Base-by-base conservation (phyloP, 2,329 filamentous ascomycete species). In the Scopulariopsis brevicaulis region DNA sequence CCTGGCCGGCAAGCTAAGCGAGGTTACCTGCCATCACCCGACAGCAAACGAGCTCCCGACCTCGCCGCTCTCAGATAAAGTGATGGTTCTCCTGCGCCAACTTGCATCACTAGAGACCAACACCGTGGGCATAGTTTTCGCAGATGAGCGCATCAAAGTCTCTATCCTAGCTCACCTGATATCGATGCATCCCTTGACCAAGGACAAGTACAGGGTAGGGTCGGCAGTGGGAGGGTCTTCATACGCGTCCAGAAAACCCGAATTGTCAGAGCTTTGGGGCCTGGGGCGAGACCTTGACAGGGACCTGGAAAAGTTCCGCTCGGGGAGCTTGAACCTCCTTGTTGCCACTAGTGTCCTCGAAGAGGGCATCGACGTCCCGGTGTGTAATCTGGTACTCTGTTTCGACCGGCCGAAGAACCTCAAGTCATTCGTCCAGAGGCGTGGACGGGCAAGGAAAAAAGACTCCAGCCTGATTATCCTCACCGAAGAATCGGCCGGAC, bases 351-450 rank as follows among this genome's bases (percentile, higher is more conserved):
- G 76, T 60, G 83, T 87, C 0, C 70, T 86, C 1, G 84, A 86
- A 63, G 85, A 88, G 65, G 85, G 85, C 0, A 84, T 88, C 53
- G 85, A 88, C 62, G 77, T 87, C 6, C 82, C 82, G 0, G 80
- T 78, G 6, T 83, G 85, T 69, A 83, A 85, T 60, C 66, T 85
- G 7, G 79, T 86, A 25, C 70, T 84, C 43, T 84, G 81, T 63
- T 83, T 80, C 58, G 78, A 81, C 62, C 66, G 69, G 52, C 76
- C 76, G 3, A 63, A 62, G 15, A 80, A 74, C 37, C 69, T 79
- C n/a, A 82, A 81, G 61, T 76, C 79, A 0, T 84, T 82, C 62
- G 79, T 85, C 11, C 82, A 85, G 62, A 74, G 81, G 5, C 76
- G 79, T 6, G 78, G 79, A 8, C 71, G 80, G 37, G 79, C 79